Evolutionary conservation across 2,329 filamentous ascomycete genomes (phyloP), one percentile per base, ranked within the genome.

Genomic region (Aspergillus pseudoterreus): DNA sequence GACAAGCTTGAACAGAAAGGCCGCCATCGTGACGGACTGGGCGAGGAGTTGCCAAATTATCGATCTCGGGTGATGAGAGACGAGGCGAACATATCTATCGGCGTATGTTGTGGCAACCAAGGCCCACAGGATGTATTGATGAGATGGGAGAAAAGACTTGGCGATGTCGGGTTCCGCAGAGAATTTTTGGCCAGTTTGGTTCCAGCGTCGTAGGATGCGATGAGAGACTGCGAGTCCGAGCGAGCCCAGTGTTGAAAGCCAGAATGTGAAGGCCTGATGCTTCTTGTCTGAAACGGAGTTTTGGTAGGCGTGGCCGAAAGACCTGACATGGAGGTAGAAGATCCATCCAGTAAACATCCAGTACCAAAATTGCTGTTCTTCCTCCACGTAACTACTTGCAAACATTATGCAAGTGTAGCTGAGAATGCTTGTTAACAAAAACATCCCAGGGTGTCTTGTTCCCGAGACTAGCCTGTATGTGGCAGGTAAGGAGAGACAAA

Each of bases 331-430:
- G 11, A 84, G 67, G 52, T 75, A 75, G 50, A 76, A 68, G 42
- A 78, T 71, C 71, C 73, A 77, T 27, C 67, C 72, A 15, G 69
- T 69, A 0, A 86, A 82, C 1, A 83, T 73, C 91, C 92, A 97
- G 72, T 99, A 97, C 94, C 94, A 99, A 68, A 96, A 96, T 60
- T 97, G 90, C 45, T 99, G 94, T 69, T 99, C 94, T 72, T 99
- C 94, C 71, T 99, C 94, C 2, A 99, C 90, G 68, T 94, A 99
- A 65, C 92, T 97, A 67, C 90, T 96, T 9, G 92, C 92, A 72
- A 97, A 97, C 92, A 97, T 97, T 84, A 96, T 95, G 35, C 83
- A 69, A 1, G 86, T 84, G 65, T 97, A 96, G 0, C 81, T 70
- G 0, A 85, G 44, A 0, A 81, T 81, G 27, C 84, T 75, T 2